Percentiles rank a stretch among this genome's conserved stretches.
Conservation (phyloP, 177 flowering plant genomes). For the Vitis hybrid region DNA sequence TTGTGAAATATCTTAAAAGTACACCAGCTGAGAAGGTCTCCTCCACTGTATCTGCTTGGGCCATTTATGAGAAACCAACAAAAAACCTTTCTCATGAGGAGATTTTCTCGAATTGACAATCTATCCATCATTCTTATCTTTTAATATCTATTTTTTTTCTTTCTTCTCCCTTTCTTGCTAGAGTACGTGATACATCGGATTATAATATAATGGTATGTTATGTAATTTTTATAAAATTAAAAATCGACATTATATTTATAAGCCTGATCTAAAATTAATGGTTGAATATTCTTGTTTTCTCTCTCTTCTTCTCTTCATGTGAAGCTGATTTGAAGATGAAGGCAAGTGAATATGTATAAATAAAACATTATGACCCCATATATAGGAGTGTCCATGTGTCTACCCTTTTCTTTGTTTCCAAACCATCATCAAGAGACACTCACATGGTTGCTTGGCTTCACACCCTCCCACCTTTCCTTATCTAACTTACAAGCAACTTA, state of each 20-base stretch:
- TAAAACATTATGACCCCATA: constrained; percentile 7
- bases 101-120: constrained; percentile 15
- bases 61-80: constrained; percentile 43
- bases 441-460: constrained; percentile 30
- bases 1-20: constrained; percentile 25
- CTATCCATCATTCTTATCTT: constrained; percentile 12
- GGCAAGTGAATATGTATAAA: constrained; percentile 18
- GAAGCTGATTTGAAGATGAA: constrained; percentile 27
- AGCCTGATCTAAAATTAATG: no score
- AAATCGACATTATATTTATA: no score
- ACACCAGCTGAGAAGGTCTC: constrained; percentile 19
- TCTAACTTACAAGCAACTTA: constrained; percentile 19
- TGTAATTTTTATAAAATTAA: no score
- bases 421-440: constrained; percentile 20
- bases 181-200: background rate
- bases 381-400: constrained; percentile 4
- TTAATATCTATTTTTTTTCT: background rate
- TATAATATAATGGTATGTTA: no score
- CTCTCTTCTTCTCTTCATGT: constrained; percentile 19
- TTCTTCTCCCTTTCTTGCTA: background rate
- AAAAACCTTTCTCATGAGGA: constrained; percentile 5
- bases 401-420: constrained; percentile 24
- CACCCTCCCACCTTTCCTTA: constrained; percentile 9
- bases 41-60: constrained; percentile 29
- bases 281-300: background rate